Base-by-base conservation (phyloP, 1,139 yeast genomes). In the Torulaspora pretoriensis region DNA sequence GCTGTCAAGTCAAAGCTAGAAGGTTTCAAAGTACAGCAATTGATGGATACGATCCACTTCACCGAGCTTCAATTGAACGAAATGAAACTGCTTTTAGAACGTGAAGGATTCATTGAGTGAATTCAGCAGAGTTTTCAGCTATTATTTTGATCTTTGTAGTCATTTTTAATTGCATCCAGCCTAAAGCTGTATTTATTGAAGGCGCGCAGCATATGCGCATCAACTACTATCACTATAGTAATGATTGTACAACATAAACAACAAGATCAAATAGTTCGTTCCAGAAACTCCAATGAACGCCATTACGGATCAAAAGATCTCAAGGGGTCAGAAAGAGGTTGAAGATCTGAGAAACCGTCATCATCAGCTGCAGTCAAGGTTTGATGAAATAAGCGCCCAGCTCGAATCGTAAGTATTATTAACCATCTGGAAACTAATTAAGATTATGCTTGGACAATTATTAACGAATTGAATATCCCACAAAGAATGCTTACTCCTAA, bases 1-100 rank as follows among this genome's bases (percentile, higher is more conserved):
- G 42, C 35, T 12, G 34, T 42, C 8, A 49, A 48, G 36, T 38
- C 46, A 13, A 41, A 39, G 33, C 13, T 45, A 8, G 48, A 45
- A 8, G 30, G 35, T 13, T 63, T 60, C 42, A 54, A 58, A 40
- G 50, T 59, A 26, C 83, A 80, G 53, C 80, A 80, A 48, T 54
- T 81, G 42, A 63, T 68, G 38, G 87, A 81, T 53, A 72, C 81
- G 44, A 70, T 81, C 2, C 67, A 68, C 43, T 60, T 81, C 42
- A 78, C 85, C 0, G 82, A 79, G 57, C 45, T 69, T 49, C 74
- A 78, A 52, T 60, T 81, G 42, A 69, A 70, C 22, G 67, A 69
- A 35, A 55, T 74, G 54, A 70, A 69, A 47, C 49, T 44, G 8
- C 41, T 46, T 22, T 36, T 61, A 14, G 45, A 48, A 3, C 33